phyloP scores from a whole-genome alignment of 345 rosid species.

The Carallia brachiata region DNA sequence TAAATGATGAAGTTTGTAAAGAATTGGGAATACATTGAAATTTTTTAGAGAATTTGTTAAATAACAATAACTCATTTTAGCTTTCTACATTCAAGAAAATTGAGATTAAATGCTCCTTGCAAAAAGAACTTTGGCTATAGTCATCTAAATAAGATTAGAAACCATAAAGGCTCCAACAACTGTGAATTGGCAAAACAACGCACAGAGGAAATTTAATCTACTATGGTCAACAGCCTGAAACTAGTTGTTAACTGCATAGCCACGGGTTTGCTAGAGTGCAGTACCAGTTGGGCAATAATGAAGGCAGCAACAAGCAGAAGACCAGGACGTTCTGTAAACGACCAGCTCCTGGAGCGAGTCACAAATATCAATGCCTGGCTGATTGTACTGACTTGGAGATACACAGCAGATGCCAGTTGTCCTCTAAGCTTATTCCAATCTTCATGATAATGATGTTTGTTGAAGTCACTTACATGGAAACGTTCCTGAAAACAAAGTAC shows the following conservation, averaged over 20 bases:
- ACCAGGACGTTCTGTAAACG: slow-evolving; percentile 57
- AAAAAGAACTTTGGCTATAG: no score
- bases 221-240: neutral
- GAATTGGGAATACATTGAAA: no score
- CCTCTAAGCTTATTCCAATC: slow-evolving; percentile 19
- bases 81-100: no score
- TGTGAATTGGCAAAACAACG: no score
- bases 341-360: slow-evolving; percentile 62
- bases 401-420: slow-evolving; percentile 49
- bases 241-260: neutral
- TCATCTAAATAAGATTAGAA: no score
- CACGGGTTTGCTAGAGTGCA: neutral
- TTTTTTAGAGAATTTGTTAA: no score
- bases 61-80: no score
- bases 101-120: no score
- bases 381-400: slow-evolving; percentile 62
- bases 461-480: slow-evolving; percentile 43
- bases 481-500: slow-evolving; percentile 24
- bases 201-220: no score
- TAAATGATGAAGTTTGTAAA: no score
- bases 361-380: slow-evolving; percentile 48
- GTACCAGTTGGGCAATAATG: slow-evolving; percentile 53
- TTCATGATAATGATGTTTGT: slow-evolving; percentile 35
- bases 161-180: no score
- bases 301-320: slow-evolving; percentile 35